Percentiles rank a stretch among this genome's conserved stretches.
These are phyloP conservation scores for Pseudogymnoascus sp. DNA, from an alignment of 2,329 filamentous ascomycete genomes.

Conservation along the genomic window DNA sequence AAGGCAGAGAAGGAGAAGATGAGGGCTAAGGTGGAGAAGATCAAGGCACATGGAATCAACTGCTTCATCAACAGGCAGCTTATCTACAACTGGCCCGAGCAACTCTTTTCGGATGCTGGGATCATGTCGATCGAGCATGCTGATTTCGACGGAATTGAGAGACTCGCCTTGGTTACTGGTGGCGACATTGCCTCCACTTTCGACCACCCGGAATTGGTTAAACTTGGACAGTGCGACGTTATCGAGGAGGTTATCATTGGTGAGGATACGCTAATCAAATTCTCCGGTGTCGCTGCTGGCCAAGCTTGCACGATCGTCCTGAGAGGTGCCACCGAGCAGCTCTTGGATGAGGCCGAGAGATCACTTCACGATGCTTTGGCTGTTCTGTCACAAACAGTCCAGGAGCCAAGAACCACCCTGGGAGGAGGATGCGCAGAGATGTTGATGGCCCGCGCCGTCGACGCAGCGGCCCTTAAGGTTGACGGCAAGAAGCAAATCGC, in stretches of 20 bases:
- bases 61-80: conserved; percentile 99
- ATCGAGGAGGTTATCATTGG: conserved; percentile 99
- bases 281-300: conserved; percentile 89
- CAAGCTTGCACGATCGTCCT: conserved; percentile 95
- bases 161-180: conserved; percentile 86
- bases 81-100: conserved; percentile 99
- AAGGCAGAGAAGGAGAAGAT: conserved; percentile 99
- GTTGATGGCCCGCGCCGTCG: conserved; percentile 97
- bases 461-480: conserved; percentile 84
- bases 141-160: conserved; percentile 96
- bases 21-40: conserved; percentile 98
- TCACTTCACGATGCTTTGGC: conserved; percentile 93
- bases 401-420: conserved; percentile 86
- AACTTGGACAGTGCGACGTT: conserved; percentile 86
- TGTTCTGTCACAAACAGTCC: conserved; percentile 92
- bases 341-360: conserved; percentile 92
- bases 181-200: conserved; percentile 97
- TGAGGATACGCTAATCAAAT: conserved; percentile 94
- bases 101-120: conserved; percentile 93
- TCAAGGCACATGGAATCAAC: conserved; percentile 98
- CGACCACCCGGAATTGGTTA: conserved; percentile 93
- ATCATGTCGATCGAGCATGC: conserved; percentile 99
- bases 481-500: conserved; percentile 96
- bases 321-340: conserved; percentile 90
- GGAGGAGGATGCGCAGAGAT: conserved; percentile 97